Evolutionary conservation across 2,329 filamentous ascomycete species (phyloP), one percentile per base, ranked within the genome.

Genomic region (Dactylonectria estremocensis): DNA sequence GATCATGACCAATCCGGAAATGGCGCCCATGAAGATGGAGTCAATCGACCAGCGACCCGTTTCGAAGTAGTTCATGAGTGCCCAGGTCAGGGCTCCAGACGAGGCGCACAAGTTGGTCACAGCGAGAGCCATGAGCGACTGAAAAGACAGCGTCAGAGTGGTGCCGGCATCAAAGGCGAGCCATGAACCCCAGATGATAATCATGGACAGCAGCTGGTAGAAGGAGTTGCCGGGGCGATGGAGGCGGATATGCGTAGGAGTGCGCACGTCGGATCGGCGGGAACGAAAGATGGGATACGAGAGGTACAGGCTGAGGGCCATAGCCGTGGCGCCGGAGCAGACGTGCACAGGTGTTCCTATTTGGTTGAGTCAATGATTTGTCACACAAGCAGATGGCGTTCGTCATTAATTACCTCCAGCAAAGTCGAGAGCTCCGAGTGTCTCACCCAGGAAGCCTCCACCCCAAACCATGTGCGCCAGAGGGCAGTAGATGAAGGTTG

Each of bases 1-100:
- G 57, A 87, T 87, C 80, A 87, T 85, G 22, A 88, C 84, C 5
- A 87, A 77, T 0, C 85, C 85, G 0, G 85, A 79, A n/a, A 87
- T 85, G 1, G 85, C 85, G 10, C 86, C 85, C 80, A 87, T 84
- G 74, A 87, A 87, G 5, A 81, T 85, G 3, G 82, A 81, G 67
- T 87, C 85, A 9, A 87, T 72, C 18, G 83, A 85, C 83, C 84
- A 87, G 5, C 64, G 55, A 9, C 69, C 62, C 1, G 69, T 70
- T 24, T 70, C 69, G 45, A 58, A 69, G 50, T 40, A 70, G 50
- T 50, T 69, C 50, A 65, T 69, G 28, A 70, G 31, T 2, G 37
- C 63, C 69, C 69, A 70, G 5, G 69, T 70, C 3, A 70, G 18
- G 2, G 66, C 66, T 2, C 66, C 69, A 6, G 69, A 46, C 1